Base-by-base conservation (phyloP, 306 rosid species). In the Quercus dentata region DNA sequence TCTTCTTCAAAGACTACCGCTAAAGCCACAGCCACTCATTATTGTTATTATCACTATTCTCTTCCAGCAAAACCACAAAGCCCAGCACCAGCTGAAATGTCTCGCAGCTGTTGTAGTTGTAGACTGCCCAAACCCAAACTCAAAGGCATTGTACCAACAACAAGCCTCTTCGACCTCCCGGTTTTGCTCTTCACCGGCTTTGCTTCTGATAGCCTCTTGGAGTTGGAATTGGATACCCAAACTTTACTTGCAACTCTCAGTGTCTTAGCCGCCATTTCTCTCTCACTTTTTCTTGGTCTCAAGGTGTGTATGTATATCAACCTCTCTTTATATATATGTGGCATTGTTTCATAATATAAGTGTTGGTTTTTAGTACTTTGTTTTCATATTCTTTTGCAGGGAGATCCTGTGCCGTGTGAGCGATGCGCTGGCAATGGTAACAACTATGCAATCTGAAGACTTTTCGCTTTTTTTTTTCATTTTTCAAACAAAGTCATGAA, bases 381-480 rank as follows among this genome's bases (percentile, higher is more conserved):
- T 31, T n/a, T 1, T 41, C 1, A 1, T n/a, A 61, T 67, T 69
- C 54, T 79, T 83, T 61, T 80, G 87, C 91, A 94, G 98, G 98
- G 98, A 11, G 98, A 90, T 84, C 98, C 98, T 18, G 91, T 92
- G 82, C 90, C 98, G 76, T 94, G 98, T 82, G 97, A 86, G 76
- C 94, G 94, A n/a, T 94, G 98, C 76, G 98, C 84, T 52, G 98
- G 98, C 76, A 94, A 94, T 56, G 98, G 98, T 94, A 87, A 87
- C 49, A 76, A 21, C 35, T 75, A 74, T 67, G 21, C 21, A 21
- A 0, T 19, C 71, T 81, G 38, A 31, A 73, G 61, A 18, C 25
- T 25, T 73, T 55, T 46, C 17, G 35, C 65, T 76, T 73, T 20
- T 74, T 70, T 20, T 74, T 70, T 35, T 13, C n/a, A 17, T 64